Percentiles rank a stretch among this genome's conserved stretches.
These are phyloP conservation scores for Aureobasidium leucospermi DNA, from an alignment of 2,329 filamentous ascomycete species.

Conservation along the genomic window DNA sequence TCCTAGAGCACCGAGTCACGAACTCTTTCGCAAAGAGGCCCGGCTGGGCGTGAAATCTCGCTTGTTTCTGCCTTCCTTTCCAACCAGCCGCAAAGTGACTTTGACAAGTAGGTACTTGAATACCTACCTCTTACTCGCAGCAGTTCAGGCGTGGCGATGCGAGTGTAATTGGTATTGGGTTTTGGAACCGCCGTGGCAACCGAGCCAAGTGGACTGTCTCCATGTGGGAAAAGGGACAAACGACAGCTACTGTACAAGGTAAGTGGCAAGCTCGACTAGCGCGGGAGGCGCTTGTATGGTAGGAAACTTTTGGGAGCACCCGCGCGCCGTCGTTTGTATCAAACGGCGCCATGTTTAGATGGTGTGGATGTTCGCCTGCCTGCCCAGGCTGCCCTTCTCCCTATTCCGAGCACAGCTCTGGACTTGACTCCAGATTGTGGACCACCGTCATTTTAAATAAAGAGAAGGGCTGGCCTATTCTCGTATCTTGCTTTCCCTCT, in stretches of 20 bases:
- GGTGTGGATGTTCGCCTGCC: slow-evolving; percentile 7
- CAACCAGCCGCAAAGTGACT: no score
- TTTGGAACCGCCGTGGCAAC: slow-evolving; percentile 5
- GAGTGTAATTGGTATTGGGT: not conserved
- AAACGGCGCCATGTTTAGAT: slow-evolving; percentile 10
- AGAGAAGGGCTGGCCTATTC: not conserved
- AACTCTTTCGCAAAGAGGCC: not conserved
- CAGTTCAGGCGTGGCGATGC: not conserved
- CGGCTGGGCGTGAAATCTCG: not conserved
- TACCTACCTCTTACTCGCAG: not conserved
- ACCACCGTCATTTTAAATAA: slow-evolving; percentile 8
- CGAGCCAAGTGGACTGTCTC: not conserved
- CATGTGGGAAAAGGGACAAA: slow-evolving; percentile 6
- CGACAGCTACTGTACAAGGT: not conserved
- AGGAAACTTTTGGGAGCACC: slow-evolving; percentile 2
- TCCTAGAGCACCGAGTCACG: not conserved
- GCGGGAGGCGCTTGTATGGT: not conserved
- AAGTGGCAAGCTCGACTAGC: slow-evolving; percentile 1
- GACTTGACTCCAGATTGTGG: not conserved
- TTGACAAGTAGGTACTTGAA: not conserved
- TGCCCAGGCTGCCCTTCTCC: not conserved
- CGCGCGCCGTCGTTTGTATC: slow-evolving; percentile 6
- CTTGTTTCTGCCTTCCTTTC: not conserved
- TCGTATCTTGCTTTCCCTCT: not conserved
- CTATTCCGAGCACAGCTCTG: not conserved